Percentiles rank a stretch among this genome's conserved stretches.
Conservation (phyloP, 306 rosid species). For the Acacia crassicarpa region DNA sequence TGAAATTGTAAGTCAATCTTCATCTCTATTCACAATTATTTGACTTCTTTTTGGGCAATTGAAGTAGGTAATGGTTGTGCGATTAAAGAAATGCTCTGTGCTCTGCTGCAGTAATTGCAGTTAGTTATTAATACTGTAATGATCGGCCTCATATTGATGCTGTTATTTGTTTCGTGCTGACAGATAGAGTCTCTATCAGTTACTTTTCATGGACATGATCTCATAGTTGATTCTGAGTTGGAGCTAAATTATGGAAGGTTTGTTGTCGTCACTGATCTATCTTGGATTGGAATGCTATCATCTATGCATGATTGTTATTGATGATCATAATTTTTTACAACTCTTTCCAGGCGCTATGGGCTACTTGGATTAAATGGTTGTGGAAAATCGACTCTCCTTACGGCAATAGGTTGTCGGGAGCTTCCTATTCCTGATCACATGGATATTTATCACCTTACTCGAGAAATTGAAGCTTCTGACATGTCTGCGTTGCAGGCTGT, state of each 20-base stretch:
- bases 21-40: constrained; percentile 11
- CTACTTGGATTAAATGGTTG: constrained; percentile 96
- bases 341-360: constrained; percentile 77
- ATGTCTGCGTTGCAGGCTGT: constrained; percentile 95
- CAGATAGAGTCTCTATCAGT: constrained; percentile 96
- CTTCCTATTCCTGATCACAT: constrained; percentile 96
- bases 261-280: constrained; percentile 13
- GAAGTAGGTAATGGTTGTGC: constrained; percentile 24
- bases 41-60: not conserved
- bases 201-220: constrained; percentile 95
- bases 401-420: constrained; percentile 84
- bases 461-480: constrained; percentile 98
- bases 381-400: constrained; percentile 90
- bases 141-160: not conserved
- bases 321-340: constrained; percentile 21
- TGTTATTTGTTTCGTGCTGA: constrained; percentile 27
- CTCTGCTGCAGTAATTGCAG: constrained; percentile 12
- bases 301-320: constrained; percentile 8
- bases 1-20: not conserved
- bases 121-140: not conserved
- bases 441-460: constrained; percentile 87
- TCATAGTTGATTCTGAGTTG: constrained; percentile 86
- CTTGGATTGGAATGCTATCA: not conserved
- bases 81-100: not conserved
- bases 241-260: constrained; percentile 99